Conservation (phyloP, 495 filamentous ascomycete genomes). For the Articulospora tetracladia region DNA sequence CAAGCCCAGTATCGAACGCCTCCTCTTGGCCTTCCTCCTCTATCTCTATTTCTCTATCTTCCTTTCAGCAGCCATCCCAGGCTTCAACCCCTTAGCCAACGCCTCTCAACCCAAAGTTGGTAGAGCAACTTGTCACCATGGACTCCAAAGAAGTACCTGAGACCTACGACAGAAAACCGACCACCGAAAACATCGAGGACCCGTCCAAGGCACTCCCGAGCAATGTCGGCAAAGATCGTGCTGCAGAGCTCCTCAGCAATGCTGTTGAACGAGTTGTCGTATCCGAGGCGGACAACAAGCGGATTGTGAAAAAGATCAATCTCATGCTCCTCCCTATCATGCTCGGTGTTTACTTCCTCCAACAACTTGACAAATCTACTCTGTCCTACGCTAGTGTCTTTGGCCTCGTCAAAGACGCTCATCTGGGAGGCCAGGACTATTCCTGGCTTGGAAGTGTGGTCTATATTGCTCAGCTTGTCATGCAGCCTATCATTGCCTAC, state of each 20-base stretch:
- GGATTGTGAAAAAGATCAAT: slow-evolving; percentile 18
- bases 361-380: slow-evolving; percentile 63
- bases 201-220: neutral
- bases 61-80: neutral
- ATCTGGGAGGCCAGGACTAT: slow-evolving; percentile 37
- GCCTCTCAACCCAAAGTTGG: neutral
- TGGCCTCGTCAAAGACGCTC: slow-evolving; percentile 50
- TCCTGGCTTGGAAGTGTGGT: slow-evolving; percentile 58
- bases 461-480: slow-evolving; percentile 64
- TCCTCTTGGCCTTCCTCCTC: neutral
- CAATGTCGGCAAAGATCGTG: slow-evolving; percentile 36
- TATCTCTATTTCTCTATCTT: neutral
- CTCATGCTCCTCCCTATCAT: slow-evolving; percentile 28
- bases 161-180: slow-evolving; percentile 34
- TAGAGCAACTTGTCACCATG: neutral
- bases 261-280: slow-evolving; percentile 35
- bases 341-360: slow-evolving; percentile 59
- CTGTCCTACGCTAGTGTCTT: slow-evolving; percentile 61
- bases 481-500: slow-evolving; percentile 60
- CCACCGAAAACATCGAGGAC: slow-evolving; percentile 17
- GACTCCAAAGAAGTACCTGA: slow-evolving; percentile 31
- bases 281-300: slow-evolving; percentile 33
- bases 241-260: slow-evolving; percentile 41
- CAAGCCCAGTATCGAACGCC: neutral
- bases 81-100: neutral